phyloP scores from a whole-genome alignment of 306 rosid species.

The Lupinus albus region DNA sequence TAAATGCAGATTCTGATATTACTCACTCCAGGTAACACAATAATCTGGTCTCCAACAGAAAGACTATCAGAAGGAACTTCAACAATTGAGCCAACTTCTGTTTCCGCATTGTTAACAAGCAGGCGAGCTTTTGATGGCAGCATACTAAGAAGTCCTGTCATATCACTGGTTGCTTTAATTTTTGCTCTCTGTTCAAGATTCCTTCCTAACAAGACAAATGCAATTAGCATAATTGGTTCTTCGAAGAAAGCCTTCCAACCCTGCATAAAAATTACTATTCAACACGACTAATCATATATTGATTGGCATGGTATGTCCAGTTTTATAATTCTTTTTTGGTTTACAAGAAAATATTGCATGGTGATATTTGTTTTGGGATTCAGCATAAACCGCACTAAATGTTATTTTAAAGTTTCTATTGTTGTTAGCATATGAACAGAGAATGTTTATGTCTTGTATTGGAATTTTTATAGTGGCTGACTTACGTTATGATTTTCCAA shows the following conservation, averaged over 20 bases:
- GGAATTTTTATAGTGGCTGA: too few relatives aligned
- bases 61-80: slow-evolving; percentile 92
- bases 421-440: too few relatives aligned
- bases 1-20: slow-evolving; percentile 30
- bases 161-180: slow-evolving; percentile 95
- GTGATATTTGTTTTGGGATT: too few relatives aligned
- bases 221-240: slow-evolving; percentile 97
- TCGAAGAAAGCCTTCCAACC: slow-evolving; percentile 99
- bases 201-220: slow-evolving; percentile 93
- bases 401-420: too few relatives aligned
- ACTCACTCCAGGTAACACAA: slow-evolving; percentile 92
- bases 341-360: too few relatives aligned
- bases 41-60: slow-evolving; percentile 78
- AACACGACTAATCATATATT: slow-evolving; percentile 34
- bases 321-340: too few relatives aligned
- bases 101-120: slow-evolving; percentile 55
- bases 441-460: too few relatives aligned
- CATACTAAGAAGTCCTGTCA: slow-evolving; percentile 91
- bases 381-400: too few relatives aligned
- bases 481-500: too few relatives aligned
- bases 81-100: slow-evolving; percentile 61
- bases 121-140: slow-evolving; percentile 96
- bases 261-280: slow-evolving; percentile 55
- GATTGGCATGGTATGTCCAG: slow-evolving; percentile 26
- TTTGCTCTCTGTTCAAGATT: slow-evolving; percentile 98